Percentiles rank a stretch among this genome's conserved stretches.
phyloP scores from a whole-genome alignment of 805 yeast species.

The Isabelozyma gotoi region DNA sequence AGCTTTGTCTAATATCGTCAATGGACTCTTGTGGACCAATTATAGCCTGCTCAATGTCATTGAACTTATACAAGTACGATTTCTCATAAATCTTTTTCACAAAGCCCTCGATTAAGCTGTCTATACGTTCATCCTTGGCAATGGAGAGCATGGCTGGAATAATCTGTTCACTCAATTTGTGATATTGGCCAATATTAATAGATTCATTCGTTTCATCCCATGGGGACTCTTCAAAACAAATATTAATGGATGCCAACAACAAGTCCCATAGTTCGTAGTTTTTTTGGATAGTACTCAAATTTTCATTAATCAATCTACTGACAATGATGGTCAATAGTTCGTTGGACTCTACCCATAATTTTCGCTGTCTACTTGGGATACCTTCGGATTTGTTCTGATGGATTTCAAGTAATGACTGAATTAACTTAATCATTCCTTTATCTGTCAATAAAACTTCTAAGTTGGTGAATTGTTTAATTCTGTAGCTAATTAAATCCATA shows the following conservation, averaged over 20 bases:
- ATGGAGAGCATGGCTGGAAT: constrained; percentile 34
- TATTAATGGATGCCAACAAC: constrained; percentile 39
- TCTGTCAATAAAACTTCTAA: constrained; percentile 41
- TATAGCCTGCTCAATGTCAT: constrained; percentile 45
- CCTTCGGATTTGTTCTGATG: constrained; percentile 45
- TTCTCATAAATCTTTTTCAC: constrained; percentile 53
- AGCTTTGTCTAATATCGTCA: constrained; percentile 32
- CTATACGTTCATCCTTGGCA: constrained; percentile 14
- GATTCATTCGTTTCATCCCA: constrained; percentile 33
- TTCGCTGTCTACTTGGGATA: constrained; percentile 18
- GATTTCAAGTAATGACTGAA: constrained; percentile 53
- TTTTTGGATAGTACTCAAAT: constrained; percentile 7
- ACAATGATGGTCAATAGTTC: constrained; percentile 38
- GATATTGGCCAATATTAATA: constrained; percentile 47
- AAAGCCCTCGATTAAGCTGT: constrained; percentile 38
- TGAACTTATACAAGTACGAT: constrained; percentile 60
- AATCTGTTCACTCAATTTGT: constrained; percentile 38
- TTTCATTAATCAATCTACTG: constrained; percentile 21
- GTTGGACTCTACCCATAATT: constrained; percentile 58
- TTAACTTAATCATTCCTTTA: constrained; percentile 43
- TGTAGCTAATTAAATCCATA: constrained; percentile 36
- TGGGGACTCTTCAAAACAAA: constrained; percentile 35
- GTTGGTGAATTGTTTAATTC: constrained; percentile 30
- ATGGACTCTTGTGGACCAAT: constrained; percentile 22
- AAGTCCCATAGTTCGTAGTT: constrained; percentile 37